Base-by-base conservation (phyloP, 1,284 basidiomycete species). In the Papiliotrema terrestris region DNA sequence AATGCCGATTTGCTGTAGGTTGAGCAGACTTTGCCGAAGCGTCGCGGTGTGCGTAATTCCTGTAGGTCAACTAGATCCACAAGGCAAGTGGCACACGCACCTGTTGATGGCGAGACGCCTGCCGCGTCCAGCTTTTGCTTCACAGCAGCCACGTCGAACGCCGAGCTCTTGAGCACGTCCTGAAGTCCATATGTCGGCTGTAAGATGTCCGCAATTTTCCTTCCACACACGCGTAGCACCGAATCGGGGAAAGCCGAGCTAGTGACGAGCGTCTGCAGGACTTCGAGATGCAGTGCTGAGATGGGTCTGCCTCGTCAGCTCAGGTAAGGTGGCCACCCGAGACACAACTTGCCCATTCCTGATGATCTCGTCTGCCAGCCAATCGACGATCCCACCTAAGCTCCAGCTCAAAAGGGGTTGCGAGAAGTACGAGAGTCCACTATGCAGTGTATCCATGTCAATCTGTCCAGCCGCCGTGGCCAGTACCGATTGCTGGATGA, bases 341-440 rank as follows among this genome's bases (percentile, higher is more conserved):
- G 15, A 23, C 9, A 13, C 14, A 19, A 61, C 71, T 63, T 43
- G 72, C 74, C 76, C 74, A 52, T 72, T 68, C 8, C 75, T 60
- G 36, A 63, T 60, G 25, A 73, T 71, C 60, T 78, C 76, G 17
- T 47, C 51, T 36, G 67, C 70, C 8, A 78, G 63, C 78, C 78
- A 78, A 1, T 62, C 61, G 49, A 81, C 61, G 13, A 80, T 78
- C 0, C 77, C 77, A 2, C 78, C 78, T n/a, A 81, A 62, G 11
- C 79, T 77, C 73, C 79, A 82, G 59, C 76, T 78, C 3, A 82
- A 67, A 1, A 82, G 65, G 19, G 80, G 79, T 58, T 81, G 79
- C 2, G 78, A 72, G 56, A 82, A 82, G 68, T 81, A 82, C 8
- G 78, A 78, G 17, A 81, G 66, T 1, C 80, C 81, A 22, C 76